A percentile compares a stretch with the other conserved stretches of the same genome.
phyloP scores from a whole-genome alignment of 495 filamentous ascomycete species.

The Evansstolkia leycettana region DNA sequence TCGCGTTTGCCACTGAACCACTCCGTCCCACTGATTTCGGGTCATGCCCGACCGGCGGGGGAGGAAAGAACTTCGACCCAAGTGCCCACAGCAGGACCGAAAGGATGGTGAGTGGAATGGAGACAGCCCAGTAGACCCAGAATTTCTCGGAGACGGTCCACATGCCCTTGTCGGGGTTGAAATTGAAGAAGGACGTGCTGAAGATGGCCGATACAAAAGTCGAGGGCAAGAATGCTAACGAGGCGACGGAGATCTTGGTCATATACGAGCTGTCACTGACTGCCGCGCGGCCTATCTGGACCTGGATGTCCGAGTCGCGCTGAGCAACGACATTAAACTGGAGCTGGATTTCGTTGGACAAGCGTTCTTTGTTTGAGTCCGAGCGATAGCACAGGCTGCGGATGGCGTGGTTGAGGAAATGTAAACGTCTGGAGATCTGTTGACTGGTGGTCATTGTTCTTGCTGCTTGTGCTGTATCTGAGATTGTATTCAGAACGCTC shows the following conservation, averaged over 20 bases:
- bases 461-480: too few relatives aligned
- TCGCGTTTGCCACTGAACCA: too few relatives aligned
- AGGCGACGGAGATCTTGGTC: constrained; percentile 22
- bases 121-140: constrained; percentile 26
- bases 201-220: constrained; percentile 28
- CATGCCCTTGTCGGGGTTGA: constrained; percentile 4
- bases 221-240: constrained; percentile 23
- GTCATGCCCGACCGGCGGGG: neutral
- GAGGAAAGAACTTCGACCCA: constrained; percentile 11
- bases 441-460: constrained; percentile 1
- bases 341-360: constrained; percentile 34
- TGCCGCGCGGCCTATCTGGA: constrained; percentile 22
- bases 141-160: constrained; percentile 19
- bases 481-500: constrained; percentile 2
- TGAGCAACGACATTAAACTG: constrained; percentile 23
- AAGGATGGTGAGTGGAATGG: constrained; percentile 16
- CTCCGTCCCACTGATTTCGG: too few relatives aligned
- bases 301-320: constrained; percentile 17
- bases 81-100: constrained; percentile 12
- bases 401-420: constrained; percentile 22
- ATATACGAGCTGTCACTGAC: constrained; percentile 25
- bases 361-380: constrained; percentile 23
- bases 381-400: constrained; percentile 24
- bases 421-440: constrained; percentile 11
- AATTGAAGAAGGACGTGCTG: constrained; percentile 26